A percentile compares a stretch with the other conserved stretches of the same genome.
These are phyloP conservation scores for Ceratocystis lukuohia DNA, from an alignment of 2,329 filamentous ascomycete genomes.

Conservation along the genomic window DNA sequence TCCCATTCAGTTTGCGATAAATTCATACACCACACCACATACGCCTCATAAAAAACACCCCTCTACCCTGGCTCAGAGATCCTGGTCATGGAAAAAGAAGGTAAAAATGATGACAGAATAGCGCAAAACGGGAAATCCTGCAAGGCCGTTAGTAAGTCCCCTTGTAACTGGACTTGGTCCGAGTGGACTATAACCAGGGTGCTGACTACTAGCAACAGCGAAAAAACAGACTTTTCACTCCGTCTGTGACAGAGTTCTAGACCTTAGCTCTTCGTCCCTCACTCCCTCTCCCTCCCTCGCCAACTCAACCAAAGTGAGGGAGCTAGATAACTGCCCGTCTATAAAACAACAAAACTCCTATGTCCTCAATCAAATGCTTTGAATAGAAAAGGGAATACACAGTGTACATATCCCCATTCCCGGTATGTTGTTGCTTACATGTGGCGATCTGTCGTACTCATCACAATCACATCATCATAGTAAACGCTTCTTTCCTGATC, in stretches of 20 bases:
- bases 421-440: background rate
- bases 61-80: background rate
- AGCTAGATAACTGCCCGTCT: too few relatives aligned
- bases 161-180: background rate
- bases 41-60: background rate
- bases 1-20: background rate
- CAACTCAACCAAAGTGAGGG: background rate
- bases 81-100: background rate
- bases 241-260: conserved; percentile 21
- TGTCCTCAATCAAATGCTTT: background rate
- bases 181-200: background rate
- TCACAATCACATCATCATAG: background rate
- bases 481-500: conserved; percentile 6
- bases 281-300: background rate
- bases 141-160: conserved; percentile 2
- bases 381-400: too few relatives aligned
- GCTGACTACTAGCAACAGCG: background rate
- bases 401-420: too few relatives aligned
- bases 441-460: background rate
- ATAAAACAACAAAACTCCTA: background rate
- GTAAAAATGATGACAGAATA: conserved; percentile 6
- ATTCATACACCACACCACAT: background rate
- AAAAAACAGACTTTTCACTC: conserved; percentile 18
- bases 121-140: conserved; percentile 6
- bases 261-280: conserved; percentile 21